Evolutionary conservation across 805 yeast species (phyloP), one percentile per base, ranked within the genome.

Genomic region (Yarrowia sp.): DNA sequence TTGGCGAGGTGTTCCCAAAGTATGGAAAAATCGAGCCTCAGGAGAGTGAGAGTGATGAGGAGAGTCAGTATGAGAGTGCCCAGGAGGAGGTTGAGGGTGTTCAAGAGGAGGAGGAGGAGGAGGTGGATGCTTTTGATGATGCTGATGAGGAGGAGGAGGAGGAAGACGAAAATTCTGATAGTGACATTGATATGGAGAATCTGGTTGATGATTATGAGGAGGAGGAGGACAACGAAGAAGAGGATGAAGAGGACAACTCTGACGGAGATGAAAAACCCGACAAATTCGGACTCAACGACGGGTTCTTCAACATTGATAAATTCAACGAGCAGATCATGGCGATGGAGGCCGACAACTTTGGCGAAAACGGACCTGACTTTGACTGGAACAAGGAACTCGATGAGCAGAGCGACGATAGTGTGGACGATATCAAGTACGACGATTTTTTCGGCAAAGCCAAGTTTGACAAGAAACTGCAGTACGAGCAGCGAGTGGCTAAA

Each of bases 271-370:
- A 64, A n/a, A 61, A 60, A 42, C 15, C 47, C 1, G 64, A 58
- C 90, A 86, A 70, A 81, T 77, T 1, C 70, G 93, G 92, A 1
- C 79, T 92, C 35, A 89, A 92, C 72, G 96, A 90, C 71, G 90
- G 86, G 7, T 87, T 92, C 69, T 93, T 93, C 73, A 86, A 90
- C 66, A 84, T 93, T 45, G 96, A 91, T 69, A 89, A 88, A 64
- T 93, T 89, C 78, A 90, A 88, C 76, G 84, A 82, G 71, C 91
- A 86, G 73, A 84, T 86, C n/a, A 72, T 89, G 45, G 88, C 83
- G 4, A 81, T 85, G 70, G 93, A 88, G 67, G 74, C 79, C 13
- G 77, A 75, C 14, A 74, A 74, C 22, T 79, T 74, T 36, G 81
- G 80, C 50, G 82, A 80, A 41, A 81, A 81, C 43, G 80, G 76